Evolutionary conservation across 1,139 yeast genomes (phyloP), one percentile per base, ranked within the genome.

Genomic region (Magnusiomyces tetraspermus): DNA sequence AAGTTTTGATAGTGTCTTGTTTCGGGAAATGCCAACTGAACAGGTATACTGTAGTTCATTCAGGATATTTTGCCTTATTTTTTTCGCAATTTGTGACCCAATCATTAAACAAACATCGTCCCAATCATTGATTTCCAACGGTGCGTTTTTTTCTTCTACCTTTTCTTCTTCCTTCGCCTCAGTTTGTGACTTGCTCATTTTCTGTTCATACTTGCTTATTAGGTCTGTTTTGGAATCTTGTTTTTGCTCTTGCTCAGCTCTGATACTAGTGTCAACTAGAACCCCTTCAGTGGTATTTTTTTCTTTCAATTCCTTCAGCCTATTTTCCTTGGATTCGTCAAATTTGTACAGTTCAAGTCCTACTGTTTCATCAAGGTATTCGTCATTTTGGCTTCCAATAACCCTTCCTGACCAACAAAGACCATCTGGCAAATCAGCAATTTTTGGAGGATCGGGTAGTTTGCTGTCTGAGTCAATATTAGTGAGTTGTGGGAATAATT

Each of bases 21-120:
- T 85, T 22, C 84, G 71, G 0, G 87, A 85, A 2, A 92, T 69
- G 0, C 98, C 98, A 21, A 95, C 94, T 0, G 97, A 88, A 0
- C 97, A 88, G 0, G 95, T 87, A 63, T 87, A 92, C 1, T 86
- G 84, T 48, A 90, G 71, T 38, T 75, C 75, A 0, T 71, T 64
- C 56, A 71, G 73, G 2, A 92, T 77, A 22, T 71, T 67, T 17
- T 66, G 58, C 42, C 98, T 71, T 2, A 88, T 68, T 0, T 77
- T 73, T 48, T 67, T 67, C 1, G 85, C 75, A 1, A 82, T 61
- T 21, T 74, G 72, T 0, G 95, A 82, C 0, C 86, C 97, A 0
- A 89, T 63, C 22, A 85, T 61, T 28, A 83, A 73, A 15, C 83
- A 69, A 0, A 89, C 68, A 64, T 92, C 97, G 63, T 90, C 96